Evolutionary conservation across 371 early-diverging fungal species (phyloP), one percentile per base, ranked within the genome.

Genomic region (Fennellomyces sp.): DNA sequence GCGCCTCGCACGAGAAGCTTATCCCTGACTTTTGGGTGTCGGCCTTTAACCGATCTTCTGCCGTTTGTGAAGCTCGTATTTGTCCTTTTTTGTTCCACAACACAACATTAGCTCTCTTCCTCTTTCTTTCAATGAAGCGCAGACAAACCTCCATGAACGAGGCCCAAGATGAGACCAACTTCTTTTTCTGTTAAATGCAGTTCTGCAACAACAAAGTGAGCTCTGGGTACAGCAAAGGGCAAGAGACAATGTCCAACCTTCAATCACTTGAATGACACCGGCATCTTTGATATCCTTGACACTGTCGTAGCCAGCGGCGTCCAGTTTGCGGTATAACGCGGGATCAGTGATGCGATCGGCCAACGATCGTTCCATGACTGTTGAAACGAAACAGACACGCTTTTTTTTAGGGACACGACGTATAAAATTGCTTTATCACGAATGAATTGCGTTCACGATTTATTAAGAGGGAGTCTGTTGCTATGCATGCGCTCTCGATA

Each of bases 261-360:
- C 41, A 42, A 60, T 57, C 7, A 73, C 38, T 15, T 73, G 54
- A 56, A 58, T 17, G 10, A 69, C 26, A 27, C 52, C 61, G 4
- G 38, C 48, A 19, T 64, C 53, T 28, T 66, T 57, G 12, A 72
- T 25, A 23, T 72, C 61, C 29, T 66, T 59, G 3, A 69, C 13
- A 12, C 48, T 67, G 29, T 71, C 69, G 42, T 69, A 72, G 2
- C 75, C 75, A 38, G 47, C 53, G 8, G 61, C 47, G 23, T 63
- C 56, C 21, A 75, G 36, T 27, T 71, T 74, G 31, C 60, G 29
- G 31, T 28, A 17, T 51, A 74, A 55, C 13, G 47, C 48, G 25
- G 50, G 52, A 15, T 26, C 15, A 10, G 23, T 25, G 12, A 45
- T 42, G 12, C 25, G 30, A 26, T 60, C 61, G 8, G 42, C 35